Conservation (phyloP, 306 rosid genomes). For the Trifolium subterraneum region DNA sequence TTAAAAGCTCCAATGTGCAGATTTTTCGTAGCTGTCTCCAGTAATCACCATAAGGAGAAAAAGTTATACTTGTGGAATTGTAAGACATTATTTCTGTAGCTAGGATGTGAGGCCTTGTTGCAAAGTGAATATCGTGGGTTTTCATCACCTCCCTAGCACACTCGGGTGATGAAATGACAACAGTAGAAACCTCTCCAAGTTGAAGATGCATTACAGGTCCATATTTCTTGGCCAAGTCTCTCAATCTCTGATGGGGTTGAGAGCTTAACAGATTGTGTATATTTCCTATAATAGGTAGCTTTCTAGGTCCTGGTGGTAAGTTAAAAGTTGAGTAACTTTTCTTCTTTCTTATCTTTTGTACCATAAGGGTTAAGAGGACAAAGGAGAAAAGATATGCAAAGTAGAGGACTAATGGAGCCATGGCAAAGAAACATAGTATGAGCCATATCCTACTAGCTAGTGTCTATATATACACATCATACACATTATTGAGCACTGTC, state of each 20-base stretch:
- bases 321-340: constrained; percentile 20
- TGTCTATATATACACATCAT: constrained; percentile 8
- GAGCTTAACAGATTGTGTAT: constrained; percentile 14
- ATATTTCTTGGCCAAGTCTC: constrained; percentile 48
- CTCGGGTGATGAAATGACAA: constrained; percentile 51
- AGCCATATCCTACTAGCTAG: background rate
- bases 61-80: constrained; percentile 13
- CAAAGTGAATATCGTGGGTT: constrained; percentile 46
- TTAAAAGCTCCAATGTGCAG: constrained; percentile 45
- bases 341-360: background rate
- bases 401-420: constrained; percentile 5
- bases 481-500: background rate
- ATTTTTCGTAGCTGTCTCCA: constrained; percentile 45
- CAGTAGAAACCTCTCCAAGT: constrained; percentile 49
- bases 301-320: constrained; percentile 47
- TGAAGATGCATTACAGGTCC: constrained; percentile 52
- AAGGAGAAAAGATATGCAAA: background rate
- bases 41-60: constrained; percentile 45
- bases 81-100: constrained; percentile 18
- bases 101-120: constrained; percentile 38
- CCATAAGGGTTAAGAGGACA: background rate
- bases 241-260: constrained; percentile 36
- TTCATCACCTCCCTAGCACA: constrained; percentile 45
- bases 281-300: constrained; percentile 48
- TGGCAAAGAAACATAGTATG: background rate